Evolutionary conservation across 2,329 filamentous ascomycete genomes (phyloP).

Genomic region (Claviceps arundinis): DNA sequence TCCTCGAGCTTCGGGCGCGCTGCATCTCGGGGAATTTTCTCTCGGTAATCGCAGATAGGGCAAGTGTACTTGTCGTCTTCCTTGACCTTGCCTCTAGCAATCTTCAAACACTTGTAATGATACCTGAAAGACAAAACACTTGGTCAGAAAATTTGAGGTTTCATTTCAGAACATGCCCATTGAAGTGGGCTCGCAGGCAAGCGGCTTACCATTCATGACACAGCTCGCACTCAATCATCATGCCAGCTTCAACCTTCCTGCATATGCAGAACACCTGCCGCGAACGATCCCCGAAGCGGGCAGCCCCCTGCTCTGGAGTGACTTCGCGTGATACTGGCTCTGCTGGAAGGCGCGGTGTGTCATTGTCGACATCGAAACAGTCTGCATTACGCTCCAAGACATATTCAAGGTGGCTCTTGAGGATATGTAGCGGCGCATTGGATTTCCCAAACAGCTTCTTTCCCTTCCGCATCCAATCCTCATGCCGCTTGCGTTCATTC

Average conservation of each 20-base stretch:
- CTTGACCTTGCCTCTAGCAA: constrained; percentile 93
- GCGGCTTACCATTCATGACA: constrained; percentile 83
- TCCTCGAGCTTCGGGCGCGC: constrained; percentile 92
- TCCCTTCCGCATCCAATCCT: constrained; percentile 97
- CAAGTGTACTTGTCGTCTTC: constrained; percentile 98
- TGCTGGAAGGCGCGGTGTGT: constrained; percentile 78
- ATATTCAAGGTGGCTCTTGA: constrained; percentile 88
- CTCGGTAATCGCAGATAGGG: constrained; percentile 92
- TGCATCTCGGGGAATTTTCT: constrained; percentile 92
- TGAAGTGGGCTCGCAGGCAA: constrained; percentile 6
- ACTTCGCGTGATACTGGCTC: constrained; percentile 84
- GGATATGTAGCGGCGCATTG: constrained; percentile 89
- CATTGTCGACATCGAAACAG: constrained; percentile 76
- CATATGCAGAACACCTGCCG: constrained; percentile 95
- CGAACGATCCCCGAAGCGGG: constrained; percentile 47
- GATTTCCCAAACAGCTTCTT: constrained; percentile 98
- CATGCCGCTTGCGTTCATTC: constrained; percentile 84
- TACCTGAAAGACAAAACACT: constrained; percentile 45
- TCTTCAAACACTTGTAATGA: constrained; percentile 95
- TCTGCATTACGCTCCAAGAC: constrained; percentile 79
- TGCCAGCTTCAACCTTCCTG: constrained; percentile 79
- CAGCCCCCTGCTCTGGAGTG: constrained; percentile 37
- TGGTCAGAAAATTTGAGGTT: background rate
- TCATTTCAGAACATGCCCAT: background rate
- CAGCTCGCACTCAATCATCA: constrained; percentile 99